These are phyloP conservation scores for Glaciozyma antarctica DNA, from an alignment of 768 basidiomycete genomes.

Conservation along the genomic window DNA sequence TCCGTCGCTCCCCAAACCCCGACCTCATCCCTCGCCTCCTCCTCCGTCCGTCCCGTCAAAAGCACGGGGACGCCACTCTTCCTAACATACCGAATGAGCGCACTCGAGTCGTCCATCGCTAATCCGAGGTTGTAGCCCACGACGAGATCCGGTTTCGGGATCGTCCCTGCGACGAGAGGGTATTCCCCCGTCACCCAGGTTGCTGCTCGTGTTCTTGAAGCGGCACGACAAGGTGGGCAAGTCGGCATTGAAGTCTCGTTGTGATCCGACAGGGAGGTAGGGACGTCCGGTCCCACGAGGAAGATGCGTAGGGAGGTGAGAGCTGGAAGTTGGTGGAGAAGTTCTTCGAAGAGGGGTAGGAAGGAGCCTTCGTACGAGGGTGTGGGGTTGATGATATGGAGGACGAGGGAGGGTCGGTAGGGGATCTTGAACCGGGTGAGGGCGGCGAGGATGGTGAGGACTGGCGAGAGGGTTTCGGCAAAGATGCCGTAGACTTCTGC, in stretches of 20 bases:
- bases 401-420: background rate
- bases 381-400: background rate
- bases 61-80: background rate
- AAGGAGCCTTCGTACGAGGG: background rate
- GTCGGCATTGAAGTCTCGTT: background rate
- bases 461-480: conserved; percentile 18
- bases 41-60: background rate
- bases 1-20: background rate
- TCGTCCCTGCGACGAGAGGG: background rate
- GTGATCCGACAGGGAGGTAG: background rate
- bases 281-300: background rate
- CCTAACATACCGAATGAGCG: background rate
- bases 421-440: background rate
- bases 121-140: background rate
- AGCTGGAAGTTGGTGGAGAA: conserved; percentile 10
- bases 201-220: background rate
- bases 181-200: background rate
- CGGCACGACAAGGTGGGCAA: background rate
- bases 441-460: conserved; percentile 15
- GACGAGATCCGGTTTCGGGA: background rate
- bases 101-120: background rate
- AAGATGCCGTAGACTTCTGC: conserved; percentile 16
- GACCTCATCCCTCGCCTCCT: background rate
- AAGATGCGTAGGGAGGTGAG: conserved; percentile 3
- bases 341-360: conserved; percentile 8